phyloP scores from a whole-genome alignment of 2,329 filamentous ascomycete genomes.

The Pseudogymnoascus sp. region DNA sequence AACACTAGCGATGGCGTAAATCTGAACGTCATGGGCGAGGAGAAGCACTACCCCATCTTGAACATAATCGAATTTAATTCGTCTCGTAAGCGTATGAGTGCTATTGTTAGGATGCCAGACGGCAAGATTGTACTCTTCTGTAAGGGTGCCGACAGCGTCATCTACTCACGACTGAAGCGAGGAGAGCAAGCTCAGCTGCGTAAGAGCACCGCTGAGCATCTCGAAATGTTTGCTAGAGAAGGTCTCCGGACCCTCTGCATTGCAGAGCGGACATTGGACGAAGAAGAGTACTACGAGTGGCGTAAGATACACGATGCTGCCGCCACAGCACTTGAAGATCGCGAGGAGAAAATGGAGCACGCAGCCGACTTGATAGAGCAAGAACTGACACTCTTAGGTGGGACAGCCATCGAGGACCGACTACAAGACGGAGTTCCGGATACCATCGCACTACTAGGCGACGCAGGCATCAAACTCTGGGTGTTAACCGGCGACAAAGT shows the following conservation, averaged over 20 bases:
- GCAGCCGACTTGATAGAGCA: constrained; percentile 87
- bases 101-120: constrained; percentile 90
- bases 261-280: constrained; percentile 69
- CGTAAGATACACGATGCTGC: constrained; percentile 80
- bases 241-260: constrained; percentile 92
- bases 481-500: constrained; percentile 97
- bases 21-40: constrained; percentile 78
- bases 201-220: constrained; percentile 79
- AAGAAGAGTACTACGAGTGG: constrained; percentile 80
- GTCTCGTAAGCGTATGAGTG: constrained; percentile 93
- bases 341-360: constrained; percentile 87
- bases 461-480: constrained; percentile 97
- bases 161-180: constrained; percentile 80
- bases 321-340: constrained; percentile 71
- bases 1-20: constrained; percentile 72
- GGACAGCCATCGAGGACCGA: constrained; percentile 94
- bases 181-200: constrained; percentile 83
- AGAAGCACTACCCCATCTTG: constrained; percentile 76
- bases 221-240: constrained; percentile 94
- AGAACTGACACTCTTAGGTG: constrained; percentile 80
- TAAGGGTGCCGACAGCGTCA: constrained; percentile 95
- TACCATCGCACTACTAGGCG: constrained; percentile 80
- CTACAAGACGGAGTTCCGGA: constrained; percentile 95
- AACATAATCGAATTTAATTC: constrained; percentile 98
- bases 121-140: constrained; percentile 85